Conservation (phyloP, 257 asterid species). For the Perilla frutescens region DNA sequence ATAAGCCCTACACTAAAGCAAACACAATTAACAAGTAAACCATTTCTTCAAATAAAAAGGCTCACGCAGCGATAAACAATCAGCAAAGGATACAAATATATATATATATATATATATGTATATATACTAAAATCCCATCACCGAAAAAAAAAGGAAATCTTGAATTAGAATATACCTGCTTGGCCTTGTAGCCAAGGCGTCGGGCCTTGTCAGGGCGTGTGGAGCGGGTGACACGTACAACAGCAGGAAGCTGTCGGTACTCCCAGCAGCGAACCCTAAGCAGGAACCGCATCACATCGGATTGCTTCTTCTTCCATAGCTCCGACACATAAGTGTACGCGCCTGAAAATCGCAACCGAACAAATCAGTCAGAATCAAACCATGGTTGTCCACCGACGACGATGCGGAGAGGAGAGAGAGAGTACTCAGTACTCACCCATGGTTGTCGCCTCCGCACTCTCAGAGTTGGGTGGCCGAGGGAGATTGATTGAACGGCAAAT, state of each 20-base stretch:
- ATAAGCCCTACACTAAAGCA: too few relatives aligned
- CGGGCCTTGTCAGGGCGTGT: slow-evolving; percentile 67
- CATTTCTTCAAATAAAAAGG: too few relatives aligned
- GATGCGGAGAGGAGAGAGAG: not conserved
- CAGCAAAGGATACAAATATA: too few relatives aligned
- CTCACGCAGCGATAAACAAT: too few relatives aligned
- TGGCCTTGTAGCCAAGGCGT: slow-evolving; percentile 61
- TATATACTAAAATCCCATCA: too few relatives aligned
- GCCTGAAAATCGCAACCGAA: slow-evolving; percentile 32
- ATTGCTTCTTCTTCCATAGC: slow-evolving; percentile 58
- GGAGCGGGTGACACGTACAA: slow-evolving; percentile 55
- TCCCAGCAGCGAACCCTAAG: slow-evolving; percentile 48
- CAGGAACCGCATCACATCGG: slow-evolving; percentile 57
- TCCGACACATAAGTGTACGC: slow-evolving; percentile 55
- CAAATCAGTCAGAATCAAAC: too few relatives aligned
- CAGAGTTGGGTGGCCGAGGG: not conserved
- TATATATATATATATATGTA: rapidly evolving
- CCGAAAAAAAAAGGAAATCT: too few relatives aligned
- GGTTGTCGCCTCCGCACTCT: slow-evolving; percentile 36
- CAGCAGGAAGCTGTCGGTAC: slow-evolving; percentile 59
- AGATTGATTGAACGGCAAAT: not conserved
- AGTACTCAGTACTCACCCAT: slow-evolving; percentile 24
- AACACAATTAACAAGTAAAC: too few relatives aligned
- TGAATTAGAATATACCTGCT: slow-evolving; percentile 39
- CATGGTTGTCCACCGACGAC: not conserved